These are phyloP conservation scores for Amanita rubescens DNA, from an alignment of 768 basidiomycete species.

Conservation along the genomic window DNA sequence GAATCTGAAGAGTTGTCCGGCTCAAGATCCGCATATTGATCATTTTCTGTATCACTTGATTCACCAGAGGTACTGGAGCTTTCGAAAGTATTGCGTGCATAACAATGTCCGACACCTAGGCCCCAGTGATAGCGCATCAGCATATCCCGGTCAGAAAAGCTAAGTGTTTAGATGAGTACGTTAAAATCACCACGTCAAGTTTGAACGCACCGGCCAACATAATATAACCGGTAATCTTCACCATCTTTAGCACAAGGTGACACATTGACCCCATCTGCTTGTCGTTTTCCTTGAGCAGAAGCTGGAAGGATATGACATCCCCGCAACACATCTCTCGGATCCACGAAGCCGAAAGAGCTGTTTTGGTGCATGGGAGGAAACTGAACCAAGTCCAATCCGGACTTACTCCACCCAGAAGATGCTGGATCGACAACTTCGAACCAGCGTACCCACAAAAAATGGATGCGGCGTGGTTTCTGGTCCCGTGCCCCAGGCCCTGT, in stretches of 20 bases:
- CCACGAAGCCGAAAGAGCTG: conserved; percentile 35
- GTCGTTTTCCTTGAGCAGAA: conserved; percentile 18
- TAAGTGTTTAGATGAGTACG: not conserved
- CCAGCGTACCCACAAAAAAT: conserved; percentile 27
- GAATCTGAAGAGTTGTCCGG: not conserved
- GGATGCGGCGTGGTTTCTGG: conserved; percentile 11
- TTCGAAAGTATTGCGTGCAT: not conserved
- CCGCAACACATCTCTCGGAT: conserved; percentile 31
- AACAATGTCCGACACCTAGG: not conserved
- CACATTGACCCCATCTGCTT: conserved; percentile 8
- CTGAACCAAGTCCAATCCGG: conserved; percentile 21
- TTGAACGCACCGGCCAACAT: conserved; percentile 27
- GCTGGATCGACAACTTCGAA: conserved; percentile 6
- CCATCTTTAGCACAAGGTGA: conserved; percentile 8
- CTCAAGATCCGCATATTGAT: no score
- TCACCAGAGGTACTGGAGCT: not conserved
- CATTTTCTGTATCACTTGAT: not conserved
- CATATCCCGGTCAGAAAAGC: not conserved
- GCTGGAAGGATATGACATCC: conserved; percentile 33
- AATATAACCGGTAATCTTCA: conserved; percentile 23
- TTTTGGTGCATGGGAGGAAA: conserved; percentile 22
- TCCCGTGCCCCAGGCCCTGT: not conserved
- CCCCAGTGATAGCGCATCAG: no score
- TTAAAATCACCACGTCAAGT: not conserved
- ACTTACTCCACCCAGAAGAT: conserved; percentile 13